Evolutionary conservation across 2,329 filamentous ascomycete species (phyloP), one percentile per base, ranked within the genome.

Genomic region (Ilyonectria mors-panacis): DNA sequence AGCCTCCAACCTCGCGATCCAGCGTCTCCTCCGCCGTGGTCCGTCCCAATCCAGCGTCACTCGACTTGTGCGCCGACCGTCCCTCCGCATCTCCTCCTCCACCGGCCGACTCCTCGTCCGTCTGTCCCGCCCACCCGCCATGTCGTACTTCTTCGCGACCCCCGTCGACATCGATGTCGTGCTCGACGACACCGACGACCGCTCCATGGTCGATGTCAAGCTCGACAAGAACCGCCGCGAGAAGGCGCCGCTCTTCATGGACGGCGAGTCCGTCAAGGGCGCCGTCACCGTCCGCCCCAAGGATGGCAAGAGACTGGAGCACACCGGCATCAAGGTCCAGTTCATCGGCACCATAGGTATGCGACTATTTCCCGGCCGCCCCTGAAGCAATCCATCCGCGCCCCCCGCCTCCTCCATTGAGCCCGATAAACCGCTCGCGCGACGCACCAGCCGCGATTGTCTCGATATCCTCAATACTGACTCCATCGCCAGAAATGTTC

Each of bases 111-210:
- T 30, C 42, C 56, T 37, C 5, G 23, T 26, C 9, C 35, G 23
- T 56, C 51, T 35, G 19, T 53, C 42, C 61, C 30, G 30, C 19
- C 35, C 63, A 66, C 70, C 75, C 77, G 81, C 73, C 75, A 98
- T 98, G 96, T 97, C 96, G 75, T 97, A 97, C 85, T 97, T 97
- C 86, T 99, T 98, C 86, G 95, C 95, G 75, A 98, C 95, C 67
- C 96, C 96, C 61, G 93, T 99, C 83, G 96, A 99, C 84, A 99
- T 99, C 85, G 96, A 99, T 85, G 93, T 99, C 79, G 94, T 98
- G 77, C 94, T 99, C 76, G 94, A 98, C 78, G 94, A 98, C 84
- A 91, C 91, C 81, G 96, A 98, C 84, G 94, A 97, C 77, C 92
- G 96, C 78, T 91, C 94, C 76, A 97, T 96, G 84, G 94, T 99